phyloP scores from a whole-genome alignment of 495 filamentous ascomycete genomes.

The Articulospora tetracladia region DNA sequence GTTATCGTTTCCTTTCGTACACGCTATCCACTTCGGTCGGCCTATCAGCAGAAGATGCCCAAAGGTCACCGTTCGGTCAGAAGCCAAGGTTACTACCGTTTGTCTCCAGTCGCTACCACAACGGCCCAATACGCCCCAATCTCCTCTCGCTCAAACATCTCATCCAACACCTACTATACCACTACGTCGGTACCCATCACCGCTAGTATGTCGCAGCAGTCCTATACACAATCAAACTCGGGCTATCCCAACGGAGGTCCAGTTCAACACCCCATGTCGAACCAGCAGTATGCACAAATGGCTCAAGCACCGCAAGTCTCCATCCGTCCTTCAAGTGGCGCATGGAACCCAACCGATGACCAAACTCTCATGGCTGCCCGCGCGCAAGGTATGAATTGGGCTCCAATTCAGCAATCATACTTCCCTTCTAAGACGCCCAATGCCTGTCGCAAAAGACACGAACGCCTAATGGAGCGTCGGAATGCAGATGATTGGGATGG shows the following conservation, averaged over 20 bases:
- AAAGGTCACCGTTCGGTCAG: slow-evolving; percentile 20
- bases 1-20: background rate
- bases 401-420: slow-evolving; percentile 60
- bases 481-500: slow-evolving; percentile 66
- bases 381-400: slow-evolving; percentile 66
- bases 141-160: slow-evolving; percentile 5
- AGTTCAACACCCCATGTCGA: slow-evolving; percentile 21
- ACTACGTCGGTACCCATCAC: background rate
- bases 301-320: slow-evolving; percentile 25
- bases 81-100: slow-evolving; percentile 21
- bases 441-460: slow-evolving; percentile 75
- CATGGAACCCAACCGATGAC: slow-evolving; percentile 65
- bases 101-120: slow-evolving; percentile 10
- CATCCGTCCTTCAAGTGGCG: slow-evolving; percentile 47
- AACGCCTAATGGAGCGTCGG: slow-evolving; percentile 65
- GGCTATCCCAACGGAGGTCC: slow-evolving; percentile 21
- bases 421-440: slow-evolving; percentile 74
- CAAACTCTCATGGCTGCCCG: slow-evolving; percentile 57
- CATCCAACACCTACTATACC: slow-evolving; percentile 1
- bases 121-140: slow-evolving; percentile 18
- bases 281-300: slow-evolving; percentile 11
- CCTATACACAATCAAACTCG: slow-evolving; percentile 7
- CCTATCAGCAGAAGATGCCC: slow-evolving; percentile 18
- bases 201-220: slow-evolving; percentile 14
- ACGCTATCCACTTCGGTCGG: background rate